A percentile compares a stretch with the other conserved stretches of the same genome.
Evolutionary conservation across 495 filamentous ascomycete genomes (phyloP).

Genomic region (Friedmanniomyces simplex): DNA sequence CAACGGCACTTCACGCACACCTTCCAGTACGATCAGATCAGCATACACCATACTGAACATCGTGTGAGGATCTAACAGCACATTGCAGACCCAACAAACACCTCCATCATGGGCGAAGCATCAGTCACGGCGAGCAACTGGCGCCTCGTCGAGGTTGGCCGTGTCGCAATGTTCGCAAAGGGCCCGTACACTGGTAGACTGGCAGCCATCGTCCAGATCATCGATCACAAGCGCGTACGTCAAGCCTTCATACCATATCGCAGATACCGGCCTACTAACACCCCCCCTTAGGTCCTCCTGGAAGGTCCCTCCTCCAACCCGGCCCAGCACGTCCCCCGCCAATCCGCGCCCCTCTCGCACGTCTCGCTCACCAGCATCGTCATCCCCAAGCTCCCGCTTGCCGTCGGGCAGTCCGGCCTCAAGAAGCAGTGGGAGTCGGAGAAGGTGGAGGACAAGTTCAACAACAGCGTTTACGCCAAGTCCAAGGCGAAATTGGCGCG

Average conservation of each 20-base stretch:
- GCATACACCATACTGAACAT: neutral
- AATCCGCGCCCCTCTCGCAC: conserved; percentile 65
- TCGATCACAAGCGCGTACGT: conserved; percentile 99
- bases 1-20: neutral
- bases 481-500: conserved; percentile 69
- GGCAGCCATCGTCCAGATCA: conserved; percentile 93
- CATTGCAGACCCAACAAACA: neutral
- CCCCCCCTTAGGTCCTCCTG: conserved; percentile 63
- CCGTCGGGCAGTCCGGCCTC: conserved; percentile 69
- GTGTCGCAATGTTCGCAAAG: conserved; percentile 72
- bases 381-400: conserved; percentile 78
- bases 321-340: conserved; percentile 68
- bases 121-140: conserved; percentile 63
- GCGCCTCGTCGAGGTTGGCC: conserved; percentile 95
- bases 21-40: neutral
- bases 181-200: conserved; percentile 74
- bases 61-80: neutral
- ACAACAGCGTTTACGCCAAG: conserved; percentile 80
- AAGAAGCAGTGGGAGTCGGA: conserved; percentile 76
- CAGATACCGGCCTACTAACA: conserved; percentile 20
- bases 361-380: conserved; percentile 83
- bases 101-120: conserved; percentile 51
- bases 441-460: conserved; percentile 85
- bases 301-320: conserved; percentile 75
- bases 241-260: conserved; percentile 25